Evolutionary conservation across 2,329 filamentous ascomycete species (phyloP).

Genomic region (Ophiostoma perfectum): DNA sequence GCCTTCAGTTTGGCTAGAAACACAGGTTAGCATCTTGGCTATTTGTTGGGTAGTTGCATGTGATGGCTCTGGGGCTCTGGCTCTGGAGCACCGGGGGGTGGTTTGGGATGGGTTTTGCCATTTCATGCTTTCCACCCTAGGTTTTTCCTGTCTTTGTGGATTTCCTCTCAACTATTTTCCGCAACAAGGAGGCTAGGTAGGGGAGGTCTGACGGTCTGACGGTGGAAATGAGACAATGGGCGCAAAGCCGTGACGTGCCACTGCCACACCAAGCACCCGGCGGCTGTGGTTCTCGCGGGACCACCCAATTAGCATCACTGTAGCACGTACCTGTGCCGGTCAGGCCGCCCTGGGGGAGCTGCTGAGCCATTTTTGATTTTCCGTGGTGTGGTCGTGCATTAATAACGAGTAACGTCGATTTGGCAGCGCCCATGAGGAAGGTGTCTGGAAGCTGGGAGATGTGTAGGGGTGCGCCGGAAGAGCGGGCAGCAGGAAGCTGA

Average conservation of each 20-base stretch:
- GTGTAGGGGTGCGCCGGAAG: background rate
- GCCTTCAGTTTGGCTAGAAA: slow-evolving; percentile 59
- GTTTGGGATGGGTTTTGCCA: background rate
- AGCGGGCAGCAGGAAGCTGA: background rate
- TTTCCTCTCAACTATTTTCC: background rate
- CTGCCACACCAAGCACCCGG: background rate
- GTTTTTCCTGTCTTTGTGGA: background rate
- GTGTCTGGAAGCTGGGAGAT: background rate
- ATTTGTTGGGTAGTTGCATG: background rate
- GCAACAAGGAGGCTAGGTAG: background rate
- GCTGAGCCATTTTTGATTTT: slow-evolving; percentile 25
- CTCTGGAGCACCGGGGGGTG: background rate
- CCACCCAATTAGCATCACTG: slow-evolving; percentile 16
- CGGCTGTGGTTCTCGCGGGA: background rate
- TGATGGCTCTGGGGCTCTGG: background rate
- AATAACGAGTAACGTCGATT: slow-evolving; percentile 25
- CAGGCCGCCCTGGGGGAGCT: slow-evolving; percentile 31
- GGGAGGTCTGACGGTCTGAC: background rate
- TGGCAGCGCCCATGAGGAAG: slow-evolving; percentile 26
- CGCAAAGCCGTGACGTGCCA: slow-evolving; percentile 17
- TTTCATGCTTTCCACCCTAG: background rate
- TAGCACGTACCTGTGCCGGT: slow-evolving; percentile 40
- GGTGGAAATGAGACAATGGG: slow-evolving; percentile 4
- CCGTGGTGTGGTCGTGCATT: slow-evolving; percentile 21
- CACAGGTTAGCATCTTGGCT: slow-evolving; percentile 16